phyloP scores from a whole-genome alignment of 2,329 filamentous ascomycete species.

The Thelonectria blattea region DNA sequence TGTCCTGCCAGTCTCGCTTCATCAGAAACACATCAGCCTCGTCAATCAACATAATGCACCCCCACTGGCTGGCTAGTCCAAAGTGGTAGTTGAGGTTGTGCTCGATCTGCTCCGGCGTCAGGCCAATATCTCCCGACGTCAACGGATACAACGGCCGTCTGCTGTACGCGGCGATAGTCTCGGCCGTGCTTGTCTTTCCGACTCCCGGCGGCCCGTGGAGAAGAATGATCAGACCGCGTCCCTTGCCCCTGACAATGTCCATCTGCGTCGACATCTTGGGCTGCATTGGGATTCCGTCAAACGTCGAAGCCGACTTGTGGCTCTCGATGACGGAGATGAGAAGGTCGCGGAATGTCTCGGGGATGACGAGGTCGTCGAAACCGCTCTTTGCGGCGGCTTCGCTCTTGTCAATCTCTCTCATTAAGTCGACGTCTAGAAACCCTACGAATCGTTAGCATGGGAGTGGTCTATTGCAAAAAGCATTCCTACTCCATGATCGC shows the following conservation, averaged over 20 bases:
- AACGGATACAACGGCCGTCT: constrained; percentile 1
- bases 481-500: not conserved
- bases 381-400: not conserved
- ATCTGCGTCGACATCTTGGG: not conserved
- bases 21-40: not conserved
- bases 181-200: not conserved
- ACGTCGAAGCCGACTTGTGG: not conserved
- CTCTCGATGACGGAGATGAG: not conserved
- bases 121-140: not conserved
- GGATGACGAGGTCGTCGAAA: constrained; percentile 3
- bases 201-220: not conserved
- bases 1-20: not conserved
- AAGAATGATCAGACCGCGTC: not conserved
- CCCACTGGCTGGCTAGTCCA: not conserved
- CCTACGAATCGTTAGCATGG: not conserved
- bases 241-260: constrained; percentile 5
- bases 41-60: no score
- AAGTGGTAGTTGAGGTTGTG: not conserved
- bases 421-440: not conserved
- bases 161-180: not conserved
- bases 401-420: not conserved
- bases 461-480: not conserved
- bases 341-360: not conserved
- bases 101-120: not conserved
- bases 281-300: not conserved